Evolutionary conservation across 805 yeast species (phyloP).

Genomic region (Grigorovia humatica): DNA sequence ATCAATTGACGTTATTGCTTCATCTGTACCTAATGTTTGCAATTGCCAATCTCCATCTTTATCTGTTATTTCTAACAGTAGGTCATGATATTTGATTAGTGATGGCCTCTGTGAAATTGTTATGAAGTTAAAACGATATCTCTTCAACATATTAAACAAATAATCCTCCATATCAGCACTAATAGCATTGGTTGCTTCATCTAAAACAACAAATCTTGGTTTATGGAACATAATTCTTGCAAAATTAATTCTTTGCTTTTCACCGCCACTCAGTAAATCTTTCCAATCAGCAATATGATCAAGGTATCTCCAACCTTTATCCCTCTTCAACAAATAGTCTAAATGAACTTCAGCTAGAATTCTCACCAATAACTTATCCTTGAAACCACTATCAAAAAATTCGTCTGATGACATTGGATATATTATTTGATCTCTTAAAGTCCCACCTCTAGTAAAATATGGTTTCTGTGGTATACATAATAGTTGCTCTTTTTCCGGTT

Average conservation of each 20-base stretch:
- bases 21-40: conserved; percentile 55
- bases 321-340: conserved; percentile 68
- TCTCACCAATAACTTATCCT: conserved; percentile 58
- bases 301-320: conserved; percentile 37
- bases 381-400: conserved; percentile 60
- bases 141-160: conserved; percentile 64
- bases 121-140: conserved; percentile 61
- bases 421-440: conserved; percentile 82
- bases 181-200: conserved; percentile 92
- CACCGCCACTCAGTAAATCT: conserved; percentile 93
- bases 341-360: conserved; percentile 68
- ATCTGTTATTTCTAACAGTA: conserved; percentile 55
- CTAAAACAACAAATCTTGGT: conserved; percentile 74
- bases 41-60: conserved; percentile 48
- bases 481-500: conserved; percentile 61
- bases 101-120: conserved; percentile 80
- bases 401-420: conserved; percentile 75
- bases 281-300: conserved; percentile 61
- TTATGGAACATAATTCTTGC: conserved; percentile 75
- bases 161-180: conserved; percentile 83
- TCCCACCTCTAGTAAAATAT: conserved; percentile 65
- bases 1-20: conserved; percentile 57
- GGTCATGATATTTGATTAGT: conserved; percentile 75
- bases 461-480: conserved; percentile 79
- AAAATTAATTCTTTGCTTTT: conserved; percentile 80